These are phyloP conservation scores for Blastobotrys niveus DNA, from an alignment of 1,139 yeast species.

Conservation along the genomic window DNA sequence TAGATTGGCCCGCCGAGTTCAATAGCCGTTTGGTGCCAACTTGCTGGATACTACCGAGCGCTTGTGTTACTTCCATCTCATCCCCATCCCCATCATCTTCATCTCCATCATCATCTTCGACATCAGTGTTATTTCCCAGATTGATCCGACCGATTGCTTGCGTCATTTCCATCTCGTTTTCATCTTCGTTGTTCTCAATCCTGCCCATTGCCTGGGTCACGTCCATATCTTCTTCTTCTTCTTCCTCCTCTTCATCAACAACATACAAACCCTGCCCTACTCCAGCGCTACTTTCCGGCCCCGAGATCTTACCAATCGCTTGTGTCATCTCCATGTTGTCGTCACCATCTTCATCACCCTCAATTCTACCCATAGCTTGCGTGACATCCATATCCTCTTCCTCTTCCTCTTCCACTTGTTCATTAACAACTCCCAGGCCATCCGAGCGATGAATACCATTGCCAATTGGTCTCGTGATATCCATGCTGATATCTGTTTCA, in stretches of 20 bases:
- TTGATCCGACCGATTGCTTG: slow-evolving; percentile 13
- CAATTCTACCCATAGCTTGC: slow-evolving; percentile 17
- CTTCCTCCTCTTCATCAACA: slow-evolving; percentile 5
- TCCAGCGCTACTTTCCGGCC: neutral
- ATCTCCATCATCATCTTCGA: slow-evolving; percentile 10
- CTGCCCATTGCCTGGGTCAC: slow-evolving; percentile 2
- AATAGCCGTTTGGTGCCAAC: slow-evolving; percentile 6
- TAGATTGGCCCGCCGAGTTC: slow-evolving; percentile 8
- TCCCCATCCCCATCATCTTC: slow-evolving; percentile 11
- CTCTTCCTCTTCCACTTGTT: slow-evolving; percentile 13
- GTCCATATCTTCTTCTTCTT: slow-evolving; percentile 7
- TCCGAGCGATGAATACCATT: slow-evolving; percentile 12
- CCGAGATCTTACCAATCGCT: neutral
- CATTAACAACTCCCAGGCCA: slow-evolving; percentile 10
- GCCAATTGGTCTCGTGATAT: slow-evolving; percentile 21
- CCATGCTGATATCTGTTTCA: slow-evolving; percentile 17
- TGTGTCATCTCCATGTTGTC: slow-evolving; percentile 1
- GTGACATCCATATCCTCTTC: slow-evolving; percentile 25
- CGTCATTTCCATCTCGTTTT: slow-evolving; percentile 19
- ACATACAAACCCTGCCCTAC: no score
- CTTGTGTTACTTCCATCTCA: slow-evolving; percentile 18
- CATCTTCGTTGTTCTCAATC: neutral
- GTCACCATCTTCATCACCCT: no score
- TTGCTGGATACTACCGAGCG: slow-evolving; percentile 11
- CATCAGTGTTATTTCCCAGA: neutral